Evolutionary conservation across 192 early-diverging fungal species (phyloP).

Genomic region (Backusella liffmaniae): DNA sequence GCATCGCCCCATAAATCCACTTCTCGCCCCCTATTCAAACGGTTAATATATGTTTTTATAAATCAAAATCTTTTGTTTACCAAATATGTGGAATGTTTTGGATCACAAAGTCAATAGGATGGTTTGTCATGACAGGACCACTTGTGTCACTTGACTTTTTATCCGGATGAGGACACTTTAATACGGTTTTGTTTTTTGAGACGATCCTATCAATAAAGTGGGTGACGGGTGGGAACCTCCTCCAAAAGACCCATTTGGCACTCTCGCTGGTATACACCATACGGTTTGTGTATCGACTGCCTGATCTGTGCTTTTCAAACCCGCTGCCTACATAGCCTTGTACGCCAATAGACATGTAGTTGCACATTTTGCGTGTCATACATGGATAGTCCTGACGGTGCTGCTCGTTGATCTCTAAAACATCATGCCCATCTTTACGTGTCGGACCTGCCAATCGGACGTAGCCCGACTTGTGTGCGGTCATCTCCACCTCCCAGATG

Average conservation of each 20-base stretch:
- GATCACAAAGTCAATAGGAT: slow-evolving; percentile 72
- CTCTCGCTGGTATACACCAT: slow-evolving; percentile 62
- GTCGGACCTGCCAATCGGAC: slow-evolving; percentile 59
- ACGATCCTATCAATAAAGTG: slow-evolving; percentile 55
- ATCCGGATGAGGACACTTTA: slow-evolving; percentile 40
- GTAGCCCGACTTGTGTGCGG: slow-evolving; percentile 60
- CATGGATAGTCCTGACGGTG: not conserved
- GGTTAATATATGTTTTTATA: not conserved
- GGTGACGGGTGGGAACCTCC: slow-evolving; percentile 62
- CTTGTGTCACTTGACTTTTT: slow-evolving; percentile 15
- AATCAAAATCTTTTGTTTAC: slow-evolving; percentile 2
- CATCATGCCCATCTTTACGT: slow-evolving; percentile 39
- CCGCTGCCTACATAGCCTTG: slow-evolving; percentile 71
- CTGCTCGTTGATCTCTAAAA: slow-evolving; percentile 6
- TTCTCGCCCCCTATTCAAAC: slow-evolving; percentile 47
- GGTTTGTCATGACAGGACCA: slow-evolving; percentile 50
- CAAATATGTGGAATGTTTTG: slow-evolving; percentile 72
- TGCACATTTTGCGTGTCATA: slow-evolving; percentile 59
- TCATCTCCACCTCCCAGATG: slow-evolving; percentile 66
- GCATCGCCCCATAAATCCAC: slow-evolving; percentile 68
- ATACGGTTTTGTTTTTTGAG: slow-evolving; percentile 42
- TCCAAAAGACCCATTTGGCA: slow-evolving; percentile 61
- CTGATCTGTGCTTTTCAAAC: slow-evolving; percentile 66
- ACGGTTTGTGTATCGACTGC: slow-evolving; percentile 61
- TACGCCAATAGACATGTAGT: slow-evolving; percentile 72